Evolutionary conservation across 169 alveolate species (phyloP).

Genomic region (Fabrea salina): DNA sequence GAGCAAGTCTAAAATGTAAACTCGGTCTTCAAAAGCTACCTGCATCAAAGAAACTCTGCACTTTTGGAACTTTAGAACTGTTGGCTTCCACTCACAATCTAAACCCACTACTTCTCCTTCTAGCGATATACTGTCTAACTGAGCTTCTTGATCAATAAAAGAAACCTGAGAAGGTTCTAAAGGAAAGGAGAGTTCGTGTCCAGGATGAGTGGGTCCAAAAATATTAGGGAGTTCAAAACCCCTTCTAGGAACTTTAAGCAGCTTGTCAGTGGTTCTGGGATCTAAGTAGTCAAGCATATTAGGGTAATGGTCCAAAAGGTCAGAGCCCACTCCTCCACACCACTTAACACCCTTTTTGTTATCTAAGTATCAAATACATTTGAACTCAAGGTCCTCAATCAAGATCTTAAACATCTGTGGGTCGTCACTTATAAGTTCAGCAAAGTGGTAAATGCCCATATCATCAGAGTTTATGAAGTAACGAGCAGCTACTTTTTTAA

Average conservation of each 20-base stretch:
- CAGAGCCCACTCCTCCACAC: background rate
- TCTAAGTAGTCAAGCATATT: background rate
- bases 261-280: background rate
- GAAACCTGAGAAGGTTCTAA: background rate
- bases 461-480: background rate
- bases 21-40: constrained; percentile 25
- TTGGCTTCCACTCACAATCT: constrained; percentile 25
- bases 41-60: constrained; percentile 1
- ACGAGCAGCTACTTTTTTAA: background rate
- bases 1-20: constrained; percentile 1
- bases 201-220: constrained; percentile 14
- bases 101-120: background rate
- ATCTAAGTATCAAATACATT: background rate
- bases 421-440: background rate
- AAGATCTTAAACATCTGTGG: background rate
- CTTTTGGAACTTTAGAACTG: background rate
- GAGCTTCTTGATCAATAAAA: background rate
- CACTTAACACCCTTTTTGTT: background rate
- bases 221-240: background rate
- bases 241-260: background rate
- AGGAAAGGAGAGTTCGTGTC: background rate
- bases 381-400: constrained; percentile 16
- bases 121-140: background rate
- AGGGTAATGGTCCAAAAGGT: background rate
- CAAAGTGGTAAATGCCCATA: constrained; percentile 2